These are phyloP conservation scores for Vigna mungo DNA, from an alignment of 306 rosid genomes.

Conservation along the genomic window DNA sequence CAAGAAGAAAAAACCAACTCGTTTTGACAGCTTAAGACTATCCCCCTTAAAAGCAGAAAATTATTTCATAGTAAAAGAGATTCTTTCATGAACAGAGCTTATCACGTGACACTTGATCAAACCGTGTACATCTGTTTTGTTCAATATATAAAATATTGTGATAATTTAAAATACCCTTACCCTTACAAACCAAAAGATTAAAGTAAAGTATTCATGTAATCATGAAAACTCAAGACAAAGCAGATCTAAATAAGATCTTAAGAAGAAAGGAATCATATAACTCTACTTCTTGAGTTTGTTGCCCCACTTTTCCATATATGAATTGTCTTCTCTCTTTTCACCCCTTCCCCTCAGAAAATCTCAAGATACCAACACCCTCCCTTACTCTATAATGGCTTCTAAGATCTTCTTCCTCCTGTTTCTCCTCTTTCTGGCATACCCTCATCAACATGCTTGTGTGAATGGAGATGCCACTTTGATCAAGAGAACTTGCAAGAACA, in stretches of 20 bases:
- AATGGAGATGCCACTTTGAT: slow-evolving; percentile 67
- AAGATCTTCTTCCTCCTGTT: slow-evolving; percentile 40
- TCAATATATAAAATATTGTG: slow-evolving; percentile 13
- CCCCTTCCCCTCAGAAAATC: slow-evolving; percentile 18
- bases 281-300: slow-evolving; percentile 40
- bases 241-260: slow-evolving; percentile 24
- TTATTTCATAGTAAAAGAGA: slow-evolving; percentile 10
- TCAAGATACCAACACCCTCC: slow-evolving; percentile 1
- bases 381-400: slow-evolving; percentile 47
- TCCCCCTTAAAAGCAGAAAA: not conserved
- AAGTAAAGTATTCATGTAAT: slow-evolving; percentile 7
- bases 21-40: slow-evolving; percentile 24
- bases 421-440: slow-evolving; percentile 46
- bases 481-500: slow-evolving; percentile 74
- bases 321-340: slow-evolving; percentile 23
- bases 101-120: slow-evolving; percentile 45
- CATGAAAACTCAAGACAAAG: slow-evolving; percentile 39
- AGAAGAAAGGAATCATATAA: slow-evolving; percentile 30
- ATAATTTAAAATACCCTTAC: slow-evolving; percentile 10
- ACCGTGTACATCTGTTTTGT: slow-evolving; percentile 7
- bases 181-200: slow-evolving; percentile 4
- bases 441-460: slow-evolving; percentile 25
- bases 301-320: slow-evolving; percentile 32
- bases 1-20: slow-evolving; percentile 51
- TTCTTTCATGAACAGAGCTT: slow-evolving; percentile 31